Evolutionary conservation across 139 green algal genomes (phyloP).

Genomic region (Pedinophyceae sp.): DNA sequence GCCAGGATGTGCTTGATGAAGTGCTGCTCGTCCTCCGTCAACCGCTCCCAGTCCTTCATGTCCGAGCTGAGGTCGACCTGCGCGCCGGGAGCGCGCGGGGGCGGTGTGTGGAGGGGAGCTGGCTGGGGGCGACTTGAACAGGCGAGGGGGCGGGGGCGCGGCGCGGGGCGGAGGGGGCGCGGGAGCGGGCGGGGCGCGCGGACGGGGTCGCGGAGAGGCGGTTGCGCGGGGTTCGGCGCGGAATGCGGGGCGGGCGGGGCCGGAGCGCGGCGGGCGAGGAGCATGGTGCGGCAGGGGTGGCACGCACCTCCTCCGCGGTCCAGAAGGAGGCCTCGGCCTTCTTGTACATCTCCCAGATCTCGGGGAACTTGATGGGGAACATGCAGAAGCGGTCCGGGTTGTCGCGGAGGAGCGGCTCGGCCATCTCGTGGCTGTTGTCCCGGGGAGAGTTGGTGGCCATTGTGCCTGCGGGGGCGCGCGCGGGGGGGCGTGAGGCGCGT

Average conservation of each 20-base stretch:
- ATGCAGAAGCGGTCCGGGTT: slow-evolving; percentile 87
- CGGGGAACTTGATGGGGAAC: slow-evolving; percentile 75
- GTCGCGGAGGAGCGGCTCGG: slow-evolving; percentile 65
- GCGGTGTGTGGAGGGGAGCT: too few species aligned
- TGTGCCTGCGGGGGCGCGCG: too few species aligned
- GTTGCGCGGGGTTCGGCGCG: neutral
- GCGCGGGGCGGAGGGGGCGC: too few species aligned
- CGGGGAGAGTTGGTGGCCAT: neutral
- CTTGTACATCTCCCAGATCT: slow-evolving; percentile 94
- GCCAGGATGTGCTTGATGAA: slow-evolving; percentile 96
- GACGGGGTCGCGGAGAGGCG: too few species aligned
- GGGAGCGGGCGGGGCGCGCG: too few species aligned
- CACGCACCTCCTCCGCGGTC: slow-evolving; percentile 42
- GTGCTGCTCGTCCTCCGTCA: slow-evolving; percentile 76
- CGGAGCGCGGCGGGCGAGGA: too few species aligned
- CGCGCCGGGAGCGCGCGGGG: too few species aligned
- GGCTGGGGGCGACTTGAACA: neutral
- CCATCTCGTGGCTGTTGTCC: neutral
- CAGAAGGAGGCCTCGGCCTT: slow-evolving; percentile 90
- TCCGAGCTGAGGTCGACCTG: slow-evolving; percentile 93
- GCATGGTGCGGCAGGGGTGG: too few species aligned
- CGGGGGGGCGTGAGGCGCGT: too few species aligned
- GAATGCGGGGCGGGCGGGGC: too few species aligned
- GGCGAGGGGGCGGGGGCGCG: too few species aligned
- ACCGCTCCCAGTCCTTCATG: slow-evolving; percentile 73